Evolutionary conservation across 441 rosid genomes (phyloP), one percentile per base, ranked within the genome.

Genomic region (Mallotus japonicus): DNA sequence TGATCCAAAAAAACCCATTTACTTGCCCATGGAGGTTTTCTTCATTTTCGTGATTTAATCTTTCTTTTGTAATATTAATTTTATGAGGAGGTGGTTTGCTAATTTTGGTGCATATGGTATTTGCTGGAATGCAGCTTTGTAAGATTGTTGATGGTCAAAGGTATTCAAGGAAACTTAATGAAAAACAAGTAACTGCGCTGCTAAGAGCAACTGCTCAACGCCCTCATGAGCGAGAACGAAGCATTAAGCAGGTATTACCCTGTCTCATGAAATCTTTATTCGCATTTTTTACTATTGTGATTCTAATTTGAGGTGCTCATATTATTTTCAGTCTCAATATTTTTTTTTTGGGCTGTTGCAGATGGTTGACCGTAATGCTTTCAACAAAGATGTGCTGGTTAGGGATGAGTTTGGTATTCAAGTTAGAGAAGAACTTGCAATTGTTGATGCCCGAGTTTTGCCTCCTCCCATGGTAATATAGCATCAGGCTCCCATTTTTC

Each of bases 11-110:
- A n/a, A 32, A 58, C 95, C 92, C 24, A 40, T 74, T 16, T 88
- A 75, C 76, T 46, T 85, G 56, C 99, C 99, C 0, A 94, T 94
- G 97, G 99, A 94, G 88, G 99, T 94, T 72, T 54, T n/a, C 10
- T 8, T 5, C 46, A 5, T 28, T 58, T 51, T 22, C 0, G 0
- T 0, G 8, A 42, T 71, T 12, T 0, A 10, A 1, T 8, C 76
- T 24, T 22, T 8, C 17, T 67, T 68, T 40, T 8, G n/a, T 8
- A n/a, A 0, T 17, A 19, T 63, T 16, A 2, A 9, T n/a, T 9
- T 16, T 3, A 49, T 2, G 7, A 3, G 50, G 12, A 19, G 51
- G 56, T 13, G 7, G 2, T 8, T 15, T 62, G 19, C 0, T 37
- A 11, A 13, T 42, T 2, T 28, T 42, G 46, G 8, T 5, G 46